Base-by-base conservation (phyloP, 352 stramenopile genomes). In the Pythium graminicola region DNA sequence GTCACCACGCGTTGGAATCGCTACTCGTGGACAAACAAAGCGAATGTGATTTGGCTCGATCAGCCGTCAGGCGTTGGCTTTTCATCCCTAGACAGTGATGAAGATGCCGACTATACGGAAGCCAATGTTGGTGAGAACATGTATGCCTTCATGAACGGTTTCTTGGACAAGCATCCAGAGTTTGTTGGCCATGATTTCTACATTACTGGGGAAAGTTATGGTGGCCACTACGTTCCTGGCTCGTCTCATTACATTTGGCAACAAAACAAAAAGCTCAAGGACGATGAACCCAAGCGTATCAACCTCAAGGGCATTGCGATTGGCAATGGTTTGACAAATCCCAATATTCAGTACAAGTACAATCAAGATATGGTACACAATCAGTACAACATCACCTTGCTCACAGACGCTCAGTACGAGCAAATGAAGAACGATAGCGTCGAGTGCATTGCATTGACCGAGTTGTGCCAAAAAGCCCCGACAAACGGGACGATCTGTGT, bases 291-390 rank as follows among this genome's bases (percentile, higher is more conserved):
- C 10, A 65, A 49, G 20, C 48, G 36, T 51, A 70, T 85, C 50
- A 73, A 79, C 33, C 50, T 92, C 31, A 54, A 67, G 16, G 78
- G 78, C 14, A 75, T 92, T 42, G 72, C 74, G 4, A 71, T 92
- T 29, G 81, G 81, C 44, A 93, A 93, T 46, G 81, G 81, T 8
- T 49, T 90, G 23, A 93, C 80, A 3, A 47, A 60, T 44, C 43
- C 53, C 13, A 29, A 75, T 4, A 63, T 78, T 19, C 62, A 76
- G 63, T 58, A 65, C 23, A 13, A 48, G 14, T 60, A 81, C 44
- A 54, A 53, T 23, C 32, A 54, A 9, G 73, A 85, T 17, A 84
- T 85, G 64, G 67, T 63, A 3, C 23, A 79, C 28, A 89, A 89
- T 43, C 50, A 62, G 22, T 89, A 87, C 57, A 72, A 81, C 42